A percentile compares a stretch with the other conserved stretches of the same genome.
These are phyloP conservation scores for Aspergillus sp. DNA, from an alignment of 2,329 filamentous ascomycete species.

Conservation along the genomic window DNA sequence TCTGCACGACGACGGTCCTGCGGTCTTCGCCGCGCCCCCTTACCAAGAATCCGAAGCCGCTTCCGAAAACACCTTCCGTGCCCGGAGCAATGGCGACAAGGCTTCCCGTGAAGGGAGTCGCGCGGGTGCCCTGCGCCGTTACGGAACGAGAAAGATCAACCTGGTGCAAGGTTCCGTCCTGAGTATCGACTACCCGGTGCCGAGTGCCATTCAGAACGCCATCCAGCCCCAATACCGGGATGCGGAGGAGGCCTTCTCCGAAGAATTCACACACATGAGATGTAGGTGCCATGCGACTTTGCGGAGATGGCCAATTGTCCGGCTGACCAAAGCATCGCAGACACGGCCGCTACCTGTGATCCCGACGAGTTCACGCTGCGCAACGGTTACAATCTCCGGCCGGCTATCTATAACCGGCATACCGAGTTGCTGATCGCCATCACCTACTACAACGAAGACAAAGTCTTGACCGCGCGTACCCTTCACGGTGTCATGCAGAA, in stretches of 20 bases:
- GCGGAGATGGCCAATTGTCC: not conserved
- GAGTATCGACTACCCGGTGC: slow-evolving; percentile 95
- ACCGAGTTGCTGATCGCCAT: slow-evolving; percentile 96
- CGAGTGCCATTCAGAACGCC: slow-evolving; percentile 94
- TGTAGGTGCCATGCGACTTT: slow-evolving; percentile 52
- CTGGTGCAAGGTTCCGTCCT: slow-evolving; percentile 94
- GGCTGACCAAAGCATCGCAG: slow-evolving; percentile 36
- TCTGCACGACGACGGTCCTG: slow-evolving; percentile 53
- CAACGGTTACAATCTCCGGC: slow-evolving; percentile 96
- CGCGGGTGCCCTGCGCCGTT: slow-evolving; percentile 68
- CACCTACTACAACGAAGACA: slow-evolving; percentile 99
- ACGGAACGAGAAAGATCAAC: slow-evolving; percentile 95
- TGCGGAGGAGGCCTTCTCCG: slow-evolving; percentile 76
- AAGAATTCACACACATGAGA: slow-evolving; percentile 97
- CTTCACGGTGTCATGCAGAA: slow-evolving; percentile 99
- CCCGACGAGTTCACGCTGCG: slow-evolving; percentile 98
- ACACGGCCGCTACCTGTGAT: slow-evolving; percentile 95
- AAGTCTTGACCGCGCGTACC: slow-evolving; percentile 85
- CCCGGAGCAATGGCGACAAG: slow-evolving; percentile 32
- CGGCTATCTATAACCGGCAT: slow-evolving; percentile 97
- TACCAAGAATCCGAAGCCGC: slow-evolving; percentile 60
- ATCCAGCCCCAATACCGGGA: slow-evolving; percentile 88
- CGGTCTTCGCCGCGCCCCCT: slow-evolving; percentile 52
- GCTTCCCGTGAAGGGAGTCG: slow-evolving; percentile 7
- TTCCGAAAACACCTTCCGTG: slow-evolving; percentile 40